phyloP scores from a whole-genome alignment of 1,284 basidiomycete species.

The Polyporus tsugae region DNA sequence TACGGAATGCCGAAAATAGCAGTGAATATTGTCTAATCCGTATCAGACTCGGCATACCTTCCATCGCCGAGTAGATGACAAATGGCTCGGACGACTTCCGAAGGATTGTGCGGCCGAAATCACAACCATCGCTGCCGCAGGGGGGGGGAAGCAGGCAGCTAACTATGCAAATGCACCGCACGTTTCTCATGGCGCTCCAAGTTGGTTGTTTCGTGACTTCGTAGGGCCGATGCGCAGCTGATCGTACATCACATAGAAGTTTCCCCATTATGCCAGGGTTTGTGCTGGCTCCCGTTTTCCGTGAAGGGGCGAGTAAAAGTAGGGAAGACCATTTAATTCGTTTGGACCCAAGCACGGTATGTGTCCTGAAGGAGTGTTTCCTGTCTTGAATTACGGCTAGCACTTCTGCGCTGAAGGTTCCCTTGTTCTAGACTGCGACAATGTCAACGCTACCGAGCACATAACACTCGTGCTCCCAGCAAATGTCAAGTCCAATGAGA shows the following conservation, averaged over 20 bases:
- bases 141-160: neutral
- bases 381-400: neutral
- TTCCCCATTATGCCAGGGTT: too few species aligned
- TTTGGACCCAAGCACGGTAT: neutral
- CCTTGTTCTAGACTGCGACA: neutral
- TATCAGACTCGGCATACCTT: neutral
- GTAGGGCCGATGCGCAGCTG: neutral
- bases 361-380: neutral
- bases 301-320: neutral
- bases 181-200: neutral
- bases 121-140: neutral
- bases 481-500: neutral
- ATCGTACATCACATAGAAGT: constrained; percentile 1
- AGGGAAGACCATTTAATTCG: neutral
- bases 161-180: neutral
- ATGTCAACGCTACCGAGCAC: neutral
- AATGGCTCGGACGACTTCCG: neutral
- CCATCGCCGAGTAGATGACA: neutral
- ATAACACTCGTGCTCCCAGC: neutral
- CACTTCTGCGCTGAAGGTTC: neutral
- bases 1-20: neutral
- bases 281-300: neutral
- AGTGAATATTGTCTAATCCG: neutral
- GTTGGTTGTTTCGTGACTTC: neutral
- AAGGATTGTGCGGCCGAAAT: neutral